Conservation (phyloP, 2,329 filamentous ascomycete genomes). For the Microdochium bolleyi region DNA sequence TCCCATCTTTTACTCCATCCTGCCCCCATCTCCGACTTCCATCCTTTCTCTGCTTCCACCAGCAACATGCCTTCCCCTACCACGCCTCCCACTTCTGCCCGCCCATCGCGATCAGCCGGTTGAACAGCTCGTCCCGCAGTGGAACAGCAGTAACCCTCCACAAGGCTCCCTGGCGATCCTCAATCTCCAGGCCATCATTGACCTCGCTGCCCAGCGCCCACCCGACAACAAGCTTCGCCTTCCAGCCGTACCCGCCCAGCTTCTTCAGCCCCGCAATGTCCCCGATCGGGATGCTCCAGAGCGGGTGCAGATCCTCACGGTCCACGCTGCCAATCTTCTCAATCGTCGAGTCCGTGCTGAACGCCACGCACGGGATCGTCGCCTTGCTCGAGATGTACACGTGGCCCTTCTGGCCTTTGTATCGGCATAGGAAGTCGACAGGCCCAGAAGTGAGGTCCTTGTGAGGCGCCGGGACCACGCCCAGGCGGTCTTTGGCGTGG, state of each 20-base stretch:
- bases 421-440: conserved; percentile 67
- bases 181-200: conserved; percentile 65
- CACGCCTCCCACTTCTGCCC: conserved; percentile 77
- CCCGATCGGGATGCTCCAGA: conserved; percentile 62
- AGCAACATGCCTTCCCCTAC: conserved; percentile 29
- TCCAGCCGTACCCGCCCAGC: conserved; percentile 76
- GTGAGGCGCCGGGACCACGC: conserved; percentile 50
- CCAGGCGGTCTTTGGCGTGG: conserved; percentile 62
- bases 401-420: conserved; percentile 62
- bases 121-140: conserved; percentile 71
- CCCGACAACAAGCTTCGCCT: conserved; percentile 72
- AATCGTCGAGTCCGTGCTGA: conserved; percentile 48
- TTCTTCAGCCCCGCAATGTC: conserved; percentile 72
- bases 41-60: too few relatives aligned
- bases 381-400: conserved; percentile 61
- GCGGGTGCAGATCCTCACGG: conserved; percentile 43
- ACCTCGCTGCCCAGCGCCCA: conserved; percentile 70
- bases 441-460: conserved; percentile 51
- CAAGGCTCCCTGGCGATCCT: conserved; percentile 44
- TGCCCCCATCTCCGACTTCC: too few relatives aligned
- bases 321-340: conserved; percentile 54
- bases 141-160: conserved; percentile 64
- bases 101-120: conserved; percentile 68
- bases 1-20: too few relatives aligned
- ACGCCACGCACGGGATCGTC: conserved; percentile 61